Evolutionary conservation across 2,329 filamentous ascomycete genomes (phyloP).

Genomic region (Immersiporthe knoxdaviesiana): DNA sequence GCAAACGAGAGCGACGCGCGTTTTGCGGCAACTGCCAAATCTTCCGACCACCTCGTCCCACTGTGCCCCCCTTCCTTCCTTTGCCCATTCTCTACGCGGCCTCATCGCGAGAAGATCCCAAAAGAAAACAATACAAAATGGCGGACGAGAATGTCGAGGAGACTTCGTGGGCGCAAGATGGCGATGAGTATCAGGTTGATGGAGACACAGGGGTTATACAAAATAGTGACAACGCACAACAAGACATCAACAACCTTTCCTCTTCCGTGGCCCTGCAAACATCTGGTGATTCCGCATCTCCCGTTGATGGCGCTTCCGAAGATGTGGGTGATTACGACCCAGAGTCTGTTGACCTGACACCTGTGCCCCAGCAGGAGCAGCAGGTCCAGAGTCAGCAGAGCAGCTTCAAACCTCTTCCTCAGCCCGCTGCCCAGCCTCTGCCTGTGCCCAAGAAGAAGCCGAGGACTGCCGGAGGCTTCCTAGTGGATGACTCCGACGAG

Average conservation of each 20-base stretch:
- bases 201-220: slow-evolving; percentile 36
- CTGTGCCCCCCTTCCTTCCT: background rate
- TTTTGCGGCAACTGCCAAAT: background rate
- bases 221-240: slow-evolving; percentile 54
- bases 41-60: background rate
- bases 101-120: slow-evolving; percentile 11
- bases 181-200: slow-evolving; percentile 59
- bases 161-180: slow-evolving; percentile 55
- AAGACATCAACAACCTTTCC: slow-evolving; percentile 47
- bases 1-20: background rate
- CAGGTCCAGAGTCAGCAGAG: slow-evolving; percentile 19
- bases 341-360: slow-evolving; percentile 53
- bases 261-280: slow-evolving; percentile 51
- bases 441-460: slow-evolving; percentile 56
- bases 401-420: slow-evolving; percentile 37
- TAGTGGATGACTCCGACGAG: slow-evolving; percentile 64
- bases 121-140: slow-evolving; percentile 8
- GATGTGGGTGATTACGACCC: slow-evolving; percentile 63
- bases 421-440: slow-evolving; percentile 34
- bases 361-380: slow-evolving; percentile 23
- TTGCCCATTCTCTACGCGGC: slow-evolving; percentile 9
- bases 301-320: slow-evolving; percentile 49
- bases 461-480: slow-evolving; percentile 62
- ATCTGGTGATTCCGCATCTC: slow-evolving; percentile 51
- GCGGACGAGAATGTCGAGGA: slow-evolving; percentile 33